Base-by-base conservation (phyloP, 2,329 filamentous ascomycete genomes). In the Ophiostoma pallidulum region DNA sequence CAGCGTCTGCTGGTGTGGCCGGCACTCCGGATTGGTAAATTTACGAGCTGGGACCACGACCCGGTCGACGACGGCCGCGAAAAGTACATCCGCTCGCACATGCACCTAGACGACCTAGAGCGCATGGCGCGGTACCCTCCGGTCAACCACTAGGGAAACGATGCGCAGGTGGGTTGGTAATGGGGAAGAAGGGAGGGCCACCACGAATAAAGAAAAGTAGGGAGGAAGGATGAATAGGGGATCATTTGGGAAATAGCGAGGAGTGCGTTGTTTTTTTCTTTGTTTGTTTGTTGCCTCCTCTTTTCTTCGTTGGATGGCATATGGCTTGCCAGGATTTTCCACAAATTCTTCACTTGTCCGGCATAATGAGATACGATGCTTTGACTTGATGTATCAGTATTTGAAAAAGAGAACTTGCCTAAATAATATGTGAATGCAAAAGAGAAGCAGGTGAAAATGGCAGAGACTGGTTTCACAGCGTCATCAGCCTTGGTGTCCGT, bases 41-140 rank as follows among this genome's bases (percentile, higher is more conserved):
- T 86, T 56, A 84, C 85, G 33, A 77, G 80, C 61, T 96, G 90
- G 90, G 90, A 96, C 65, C 85, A 84, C 66, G 77, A 90, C 66
- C 88, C 88, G 0, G 67, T 74, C 3, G 80, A 86, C 55, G 78
- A 86, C 58, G 84, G 82, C 22, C 69, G 74, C 41, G 71, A 78
- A 55, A 84, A 83, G 72, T 94, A 91, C 65, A 94, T 96, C 58
- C 85, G 90, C 48, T 87, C 82, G 29, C 83, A 86, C 60, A 83
- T 89, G 57, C 81, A 85, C 16, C 76, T 92, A 1, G 86, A 92
- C 59, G 84, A 89, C 48, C 72, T 92, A 7, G 86, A 92, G 69
- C 76, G 84, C 48, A 77, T 77, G 52, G 86, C 86, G 35, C 75
- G 86, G 37, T 92, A 73, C 66, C 86, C 86, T 0, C 66, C 74